Evolutionary conservation across 441 rosid species (phyloP).

Genomic region (Populus hybrid): DNA sequence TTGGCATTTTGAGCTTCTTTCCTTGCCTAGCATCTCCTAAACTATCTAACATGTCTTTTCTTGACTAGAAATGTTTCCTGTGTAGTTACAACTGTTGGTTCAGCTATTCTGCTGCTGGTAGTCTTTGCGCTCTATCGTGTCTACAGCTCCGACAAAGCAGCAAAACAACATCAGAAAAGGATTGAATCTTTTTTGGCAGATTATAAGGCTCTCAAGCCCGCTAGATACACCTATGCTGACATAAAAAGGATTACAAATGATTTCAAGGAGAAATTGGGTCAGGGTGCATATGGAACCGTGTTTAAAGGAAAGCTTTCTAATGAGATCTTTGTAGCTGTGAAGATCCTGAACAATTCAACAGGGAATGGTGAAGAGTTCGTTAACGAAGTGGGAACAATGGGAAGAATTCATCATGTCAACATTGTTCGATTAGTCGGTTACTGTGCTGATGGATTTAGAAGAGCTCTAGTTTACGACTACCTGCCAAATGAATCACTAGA

Average conservation of each 20-base stretch:
- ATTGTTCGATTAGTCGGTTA: slow-evolving; percentile 28
- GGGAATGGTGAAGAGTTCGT: slow-evolving; percentile 28
- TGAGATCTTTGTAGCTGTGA: slow-evolving; percentile 29
- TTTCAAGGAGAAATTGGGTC: slow-evolving; percentile 28
- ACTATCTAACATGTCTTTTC: too few species aligned
- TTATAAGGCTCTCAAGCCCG: slow-evolving; percentile 30
- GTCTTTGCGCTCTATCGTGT: neutral
- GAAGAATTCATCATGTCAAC: slow-evolving; percentile 28
- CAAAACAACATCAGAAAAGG: slow-evolving; percentile 17
- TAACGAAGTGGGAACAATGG: slow-evolving; percentile 31
- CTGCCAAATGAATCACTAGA: slow-evolving; percentile 18
- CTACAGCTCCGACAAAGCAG: slow-evolving; percentile 13
- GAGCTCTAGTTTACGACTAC: slow-evolving; percentile 30
- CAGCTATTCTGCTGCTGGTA: neutral
- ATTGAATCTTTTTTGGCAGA: slow-evolving; percentile 27
- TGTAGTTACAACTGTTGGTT: slow-evolving; percentile 11
- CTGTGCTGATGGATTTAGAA: slow-evolving; percentile 30
- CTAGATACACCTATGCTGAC: slow-evolving; percentile 29
- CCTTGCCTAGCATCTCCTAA: neutral
- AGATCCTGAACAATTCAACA: slow-evolving; percentile 20
- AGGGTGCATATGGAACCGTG: slow-evolving; percentile 37
- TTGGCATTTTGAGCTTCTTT: neutral
- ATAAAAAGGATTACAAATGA: slow-evolving; percentile 27
- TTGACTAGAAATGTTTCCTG: neutral
- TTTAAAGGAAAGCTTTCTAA: slow-evolving; percentile 32